Evolutionary conservation across 2,329 filamentous ascomycete species (phyloP).

Genomic region (Stachybotrys chartarum): DNA sequence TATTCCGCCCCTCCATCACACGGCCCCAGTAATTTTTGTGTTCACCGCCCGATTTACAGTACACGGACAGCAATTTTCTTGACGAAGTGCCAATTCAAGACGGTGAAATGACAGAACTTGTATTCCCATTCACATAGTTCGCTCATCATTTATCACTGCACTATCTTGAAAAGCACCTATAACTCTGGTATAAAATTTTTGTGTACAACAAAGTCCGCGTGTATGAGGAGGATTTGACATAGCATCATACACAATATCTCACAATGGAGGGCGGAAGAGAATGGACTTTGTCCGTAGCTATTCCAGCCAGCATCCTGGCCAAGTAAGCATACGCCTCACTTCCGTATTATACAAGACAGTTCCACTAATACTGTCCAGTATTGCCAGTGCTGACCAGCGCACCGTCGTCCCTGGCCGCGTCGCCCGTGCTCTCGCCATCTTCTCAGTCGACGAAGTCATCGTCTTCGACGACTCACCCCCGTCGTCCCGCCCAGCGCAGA

Average conservation of each 20-base stretch:
- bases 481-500: slow-evolving; percentile 34
- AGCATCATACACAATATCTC: not conserved
- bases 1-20: not conserved
- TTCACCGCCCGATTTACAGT: not conserved
- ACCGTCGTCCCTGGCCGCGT: slow-evolving; percentile 67
- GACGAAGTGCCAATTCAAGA: not conserved
- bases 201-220: too few species aligned
- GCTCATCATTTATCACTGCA: too few species aligned
- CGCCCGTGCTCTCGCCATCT: slow-evolving; percentile 74
- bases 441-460: slow-evolving; percentile 77
- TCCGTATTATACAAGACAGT: not conserved
- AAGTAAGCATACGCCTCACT: slow-evolving; percentile 41
- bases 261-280: slow-evolving; percentile 44
- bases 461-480: slow-evolving; percentile 65
- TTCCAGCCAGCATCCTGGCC: slow-evolving; percentile 70
- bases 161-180: too few species aligned
- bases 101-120: too few species aligned
- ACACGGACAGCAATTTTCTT: not conserved
- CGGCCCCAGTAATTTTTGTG: not conserved
- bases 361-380: slow-evolving; percentile 35
- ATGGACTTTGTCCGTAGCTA: slow-evolving; percentile 70
- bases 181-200: too few species aligned
- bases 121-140: too few species aligned
- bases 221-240: not conserved
- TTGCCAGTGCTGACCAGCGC: slow-evolving; percentile 67